Evolutionary conservation across 768 basidiomycete genomes (phyloP).

Genomic region (Symmetrospora coprosmae): DNA sequence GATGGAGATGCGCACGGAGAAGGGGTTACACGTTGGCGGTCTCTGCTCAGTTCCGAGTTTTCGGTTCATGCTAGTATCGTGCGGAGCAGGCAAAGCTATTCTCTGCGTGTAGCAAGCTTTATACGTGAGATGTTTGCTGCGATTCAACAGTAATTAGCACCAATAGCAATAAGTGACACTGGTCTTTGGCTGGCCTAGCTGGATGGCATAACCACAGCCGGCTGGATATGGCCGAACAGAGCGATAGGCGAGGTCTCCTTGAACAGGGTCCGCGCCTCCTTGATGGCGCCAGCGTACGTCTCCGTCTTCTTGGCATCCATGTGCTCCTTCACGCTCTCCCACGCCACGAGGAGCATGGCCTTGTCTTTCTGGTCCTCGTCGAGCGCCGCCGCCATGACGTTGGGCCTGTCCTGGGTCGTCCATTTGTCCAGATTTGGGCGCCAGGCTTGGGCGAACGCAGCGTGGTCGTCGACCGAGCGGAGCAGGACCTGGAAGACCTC

Average conservation of each 20-base stretch:
- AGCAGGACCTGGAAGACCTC: not conserved
- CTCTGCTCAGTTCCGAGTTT: not conserved
- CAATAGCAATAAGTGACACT: no score
- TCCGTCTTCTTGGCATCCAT: not conserved
- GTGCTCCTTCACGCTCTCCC: conserved; percentile 10
- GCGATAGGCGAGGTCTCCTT: no score
- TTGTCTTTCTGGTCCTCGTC: not conserved
- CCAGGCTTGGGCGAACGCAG: not conserved
- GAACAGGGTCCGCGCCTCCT: no score
- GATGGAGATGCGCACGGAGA: not conserved
- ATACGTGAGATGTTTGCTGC: no score
- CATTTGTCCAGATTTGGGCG: not conserved
- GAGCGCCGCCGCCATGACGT: not conserved
- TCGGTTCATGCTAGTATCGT: no score
- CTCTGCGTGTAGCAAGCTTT: no score
- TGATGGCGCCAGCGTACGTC: no score
- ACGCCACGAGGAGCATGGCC: conserved; percentile 1
- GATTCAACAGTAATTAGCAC: no score
- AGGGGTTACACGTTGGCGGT: not conserved
- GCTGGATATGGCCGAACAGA: conserved; percentile 12
- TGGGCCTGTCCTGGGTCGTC: not conserved
- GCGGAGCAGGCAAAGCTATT: no score
- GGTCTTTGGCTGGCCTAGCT: no score
- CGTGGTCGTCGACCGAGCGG: not conserved
- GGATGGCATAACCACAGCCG: not conserved